Conservation (phyloP, 2,329 filamentous ascomycete species). For the Hypoxylon sp. region DNA sequence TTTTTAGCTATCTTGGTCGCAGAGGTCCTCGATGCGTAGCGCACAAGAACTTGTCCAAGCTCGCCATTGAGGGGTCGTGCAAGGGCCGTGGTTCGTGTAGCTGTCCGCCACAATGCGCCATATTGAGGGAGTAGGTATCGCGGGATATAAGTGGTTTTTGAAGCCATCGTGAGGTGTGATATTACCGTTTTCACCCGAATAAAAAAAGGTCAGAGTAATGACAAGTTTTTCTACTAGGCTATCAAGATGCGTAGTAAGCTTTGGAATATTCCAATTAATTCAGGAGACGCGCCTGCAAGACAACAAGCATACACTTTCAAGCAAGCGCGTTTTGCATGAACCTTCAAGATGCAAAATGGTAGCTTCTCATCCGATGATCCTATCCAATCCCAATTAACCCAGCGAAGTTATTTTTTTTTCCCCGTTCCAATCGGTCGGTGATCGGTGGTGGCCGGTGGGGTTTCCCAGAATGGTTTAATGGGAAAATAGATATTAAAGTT, state of each 20-base stretch:
- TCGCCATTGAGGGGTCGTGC: slow-evolving; percentile 41
- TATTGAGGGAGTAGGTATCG: slow-evolving; percentile 73
- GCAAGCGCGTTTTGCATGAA: slow-evolving; percentile 33
- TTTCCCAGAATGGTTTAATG: slow-evolving; percentile 23
- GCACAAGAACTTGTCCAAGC: slow-evolving; percentile 45
- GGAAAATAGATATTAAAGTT: slow-evolving; percentile 3
- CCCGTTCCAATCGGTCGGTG: slow-evolving; percentile 9
- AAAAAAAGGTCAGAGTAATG: too few species aligned
- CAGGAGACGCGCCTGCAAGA: slow-evolving; percentile 10
- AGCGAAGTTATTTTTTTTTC: slow-evolving; percentile 7
- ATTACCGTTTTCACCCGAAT: not conserved
- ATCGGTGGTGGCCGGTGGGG: slow-evolving; percentile 15
- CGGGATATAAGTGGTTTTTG: slow-evolving; percentile 64
- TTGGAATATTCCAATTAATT: slow-evolving; percentile 16
- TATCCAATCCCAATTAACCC: slow-evolving; percentile 17
- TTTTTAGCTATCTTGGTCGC: slow-evolving; percentile 25
- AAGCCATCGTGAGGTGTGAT: slow-evolving; percentile 48
- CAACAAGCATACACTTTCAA: not conserved
- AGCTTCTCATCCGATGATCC: slow-evolving; percentile 28
- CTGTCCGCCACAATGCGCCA: slow-evolving; percentile 61
- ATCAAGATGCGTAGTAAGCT: not conserved
- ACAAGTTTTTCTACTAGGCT: too few species aligned
- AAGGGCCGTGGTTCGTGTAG: slow-evolving; percentile 46
- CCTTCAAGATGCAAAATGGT: slow-evolving; percentile 22
- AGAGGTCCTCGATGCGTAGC: slow-evolving; percentile 48